Evolutionary conservation across 2,329 filamentous ascomycete genomes (phyloP), one percentile per base, ranked within the genome.

Genomic region (Zalaria sp.): DNA sequence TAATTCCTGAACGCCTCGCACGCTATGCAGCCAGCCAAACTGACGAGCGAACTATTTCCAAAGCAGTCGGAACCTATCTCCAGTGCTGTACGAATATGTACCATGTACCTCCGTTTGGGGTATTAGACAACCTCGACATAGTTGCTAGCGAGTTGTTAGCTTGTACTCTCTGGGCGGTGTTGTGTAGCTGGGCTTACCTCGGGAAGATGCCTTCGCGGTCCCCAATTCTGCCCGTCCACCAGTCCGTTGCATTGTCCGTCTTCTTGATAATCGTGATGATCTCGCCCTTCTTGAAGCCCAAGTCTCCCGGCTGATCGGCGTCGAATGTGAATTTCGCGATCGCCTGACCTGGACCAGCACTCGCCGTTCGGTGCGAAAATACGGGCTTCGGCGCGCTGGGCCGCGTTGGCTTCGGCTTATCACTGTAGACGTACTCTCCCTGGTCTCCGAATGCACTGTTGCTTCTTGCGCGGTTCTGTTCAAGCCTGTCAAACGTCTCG

Each of bases 261-360:
- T 83, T 83, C 69, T 98, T 95, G 43, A 93, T 61, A 44, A 98
- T 87, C 1, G 87, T 95, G 50, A 98, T 95, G 43, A 96, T 63
- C 27, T 98, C 91, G 18, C 91, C 91, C 71, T 98, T 98, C 68
- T 93, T 94, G 65, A 98, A 98, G 0, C 81, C 85, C 43, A 96
- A 61, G 59, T 98, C 89, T 4, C 89, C 89, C 0, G 86, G 79
- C 61, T 95, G 88, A 54, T 94, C 89, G 0, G 87, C 81, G 48
- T 96, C 89, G 57, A 98, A 98, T 2, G 84, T 94, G 63, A 83
- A 96, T 47, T 95, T 70, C 2, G 91, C 91, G 18, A 95, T 71
- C 0, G 87, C 91, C 63, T 96, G 85, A 51, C 95, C 87, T 51
- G 68, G 61, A 7, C 68, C 67, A 3, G 55, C 48, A n/a, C 53